Percentiles rank a stretch among this genome's conserved stretches.
phyloP scores from a whole-genome alignment of 306 rosid genomes.

The Ormosia semicastrata region DNA sequence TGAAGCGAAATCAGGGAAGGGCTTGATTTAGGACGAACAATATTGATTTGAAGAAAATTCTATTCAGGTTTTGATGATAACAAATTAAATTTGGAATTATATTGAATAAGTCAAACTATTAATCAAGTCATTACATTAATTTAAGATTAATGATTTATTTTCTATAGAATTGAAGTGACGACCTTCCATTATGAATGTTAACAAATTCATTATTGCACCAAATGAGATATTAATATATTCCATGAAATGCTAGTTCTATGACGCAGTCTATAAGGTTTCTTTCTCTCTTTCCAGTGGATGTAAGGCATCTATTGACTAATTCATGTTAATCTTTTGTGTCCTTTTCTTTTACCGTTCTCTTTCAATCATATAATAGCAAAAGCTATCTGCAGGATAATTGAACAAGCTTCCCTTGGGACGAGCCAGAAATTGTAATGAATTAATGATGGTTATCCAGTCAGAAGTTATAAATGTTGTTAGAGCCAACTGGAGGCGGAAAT shows the following conservation, averaged over 20 bases:
- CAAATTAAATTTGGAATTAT: neutral
- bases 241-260: no score
- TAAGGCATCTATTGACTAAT: neutral
- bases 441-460: no score
- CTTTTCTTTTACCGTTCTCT: neutral
- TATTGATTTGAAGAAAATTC: neutral
- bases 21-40: neutral
- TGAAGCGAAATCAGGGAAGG: neutral
- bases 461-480: neutral
- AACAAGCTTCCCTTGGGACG: neutral
- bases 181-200: neutral
- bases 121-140: no score
- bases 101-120: neutral
- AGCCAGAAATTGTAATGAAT: neutral
- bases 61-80: neutral
- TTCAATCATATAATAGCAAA: neutral
- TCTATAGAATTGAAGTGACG: neutral
- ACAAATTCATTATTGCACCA: neutral
- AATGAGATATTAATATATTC: neutral
- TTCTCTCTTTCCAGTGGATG: neutral
- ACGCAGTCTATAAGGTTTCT: neutral
- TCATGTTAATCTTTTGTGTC: neutral
- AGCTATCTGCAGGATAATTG: neutral
- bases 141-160: no score
- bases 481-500: neutral